phyloP scores from a whole-genome alignment of 1,139 yeast species.

The Yamadazyma sp. region DNA sequence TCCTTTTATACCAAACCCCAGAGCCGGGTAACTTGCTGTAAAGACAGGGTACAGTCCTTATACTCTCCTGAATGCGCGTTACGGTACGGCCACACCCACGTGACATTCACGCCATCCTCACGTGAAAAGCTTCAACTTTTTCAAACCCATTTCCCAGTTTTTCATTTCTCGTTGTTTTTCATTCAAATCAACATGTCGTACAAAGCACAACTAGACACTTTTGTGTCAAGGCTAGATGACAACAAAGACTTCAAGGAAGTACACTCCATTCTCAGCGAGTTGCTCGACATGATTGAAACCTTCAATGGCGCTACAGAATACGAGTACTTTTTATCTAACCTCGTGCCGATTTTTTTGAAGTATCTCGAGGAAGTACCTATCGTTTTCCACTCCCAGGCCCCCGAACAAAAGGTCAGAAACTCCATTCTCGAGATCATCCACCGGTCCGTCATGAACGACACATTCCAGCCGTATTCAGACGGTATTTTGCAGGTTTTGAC shows the following conservation, averaged over 20 bases:
- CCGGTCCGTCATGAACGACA: conserved; percentile 79
- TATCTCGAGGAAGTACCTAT: conserved; percentile 69
- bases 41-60: too few relatives aligned
- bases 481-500: conserved; percentile 63
- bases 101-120: conserved; percentile 14
- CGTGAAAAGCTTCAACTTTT: conserved; percentile 7
- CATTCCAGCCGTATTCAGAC: conserved; percentile 70
- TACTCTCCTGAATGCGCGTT: too few relatives aligned
- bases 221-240: conserved; percentile 59
- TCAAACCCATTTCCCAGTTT: background rate
- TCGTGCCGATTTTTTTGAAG: conserved; percentile 62
- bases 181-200: conserved; percentile 35
- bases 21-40: too few relatives aligned
- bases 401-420: conserved; percentile 74
- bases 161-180: background rate
- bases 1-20: too few relatives aligned
- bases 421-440: conserved; percentile 77
- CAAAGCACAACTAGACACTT: conserved; percentile 55
- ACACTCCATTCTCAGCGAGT: conserved; percentile 71
- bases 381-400: conserved; percentile 60
- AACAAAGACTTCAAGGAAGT: conserved; percentile 57
- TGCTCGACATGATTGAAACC: conserved; percentile 82
- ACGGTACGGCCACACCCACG: too few relatives aligned
- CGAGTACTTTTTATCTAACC: conserved; percentile 60
- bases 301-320: conserved; percentile 80